Evolutionary conservation across 1,284 basidiomycete species (phyloP).

Genomic region (Ustilago nuda): DNA sequence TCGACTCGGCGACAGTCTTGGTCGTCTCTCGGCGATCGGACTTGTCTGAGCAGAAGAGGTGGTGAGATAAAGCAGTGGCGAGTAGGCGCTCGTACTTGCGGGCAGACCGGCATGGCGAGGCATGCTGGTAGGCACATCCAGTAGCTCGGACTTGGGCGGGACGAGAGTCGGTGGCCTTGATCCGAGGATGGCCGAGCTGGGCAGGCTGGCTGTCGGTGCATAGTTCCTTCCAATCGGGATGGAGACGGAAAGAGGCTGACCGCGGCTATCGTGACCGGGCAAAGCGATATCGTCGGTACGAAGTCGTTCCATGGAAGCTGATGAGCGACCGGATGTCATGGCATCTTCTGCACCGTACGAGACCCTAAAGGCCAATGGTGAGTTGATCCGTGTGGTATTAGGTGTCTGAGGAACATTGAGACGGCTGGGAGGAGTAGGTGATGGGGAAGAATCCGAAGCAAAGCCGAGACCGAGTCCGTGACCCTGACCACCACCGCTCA

Average conservation of each 20-base stretch:
- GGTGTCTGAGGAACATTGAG: constrained; percentile 54
- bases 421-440: constrained; percentile 24
- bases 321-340: constrained; percentile 39
- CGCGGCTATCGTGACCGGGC: constrained; percentile 39
- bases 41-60: constrained; percentile 33
- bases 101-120: constrained; percentile 35
- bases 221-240: constrained; percentile 37
- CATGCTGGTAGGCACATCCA: constrained; percentile 28
- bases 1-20: constrained; percentile 28
- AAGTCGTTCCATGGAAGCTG: constrained; percentile 44
- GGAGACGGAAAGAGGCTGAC: constrained; percentile 43
- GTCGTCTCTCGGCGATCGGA: constrained; percentile 35
- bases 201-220: constrained; percentile 39
- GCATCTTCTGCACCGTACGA: constrained; percentile 31
- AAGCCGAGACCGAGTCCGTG: constrained; percentile 45
- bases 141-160: constrained; percentile 14
- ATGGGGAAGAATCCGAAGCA: constrained; percentile 20
- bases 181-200: constrained; percentile 44
- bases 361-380: constrained; percentile 43
- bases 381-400: constrained; percentile 46
- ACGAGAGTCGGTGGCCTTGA: constrained; percentile 39
- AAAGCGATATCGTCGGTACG: constrained; percentile 20
- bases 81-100: constrained; percentile 48
- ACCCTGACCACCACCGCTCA: constrained; percentile 15
- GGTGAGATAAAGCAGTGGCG: constrained; percentile 42